These are phyloP conservation scores for Rhodotorula paludigena DNA, from an alignment of 768 basidiomycete genomes.

Conservation along the genomic window DNA sequence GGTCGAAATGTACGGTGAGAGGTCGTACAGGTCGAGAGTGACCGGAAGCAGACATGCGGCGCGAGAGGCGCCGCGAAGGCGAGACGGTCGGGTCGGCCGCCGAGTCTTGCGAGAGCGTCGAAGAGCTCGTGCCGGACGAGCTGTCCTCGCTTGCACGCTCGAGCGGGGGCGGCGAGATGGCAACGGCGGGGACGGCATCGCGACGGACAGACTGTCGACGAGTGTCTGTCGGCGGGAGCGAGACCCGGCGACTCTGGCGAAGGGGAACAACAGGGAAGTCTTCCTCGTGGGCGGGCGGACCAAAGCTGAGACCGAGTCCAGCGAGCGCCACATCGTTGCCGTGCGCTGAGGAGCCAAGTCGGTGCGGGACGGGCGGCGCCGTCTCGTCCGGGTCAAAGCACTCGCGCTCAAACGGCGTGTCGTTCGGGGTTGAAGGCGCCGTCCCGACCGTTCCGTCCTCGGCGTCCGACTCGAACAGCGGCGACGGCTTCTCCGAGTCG, in stretches of 20 bases:
- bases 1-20: background rate
- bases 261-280: conserved; percentile 5
- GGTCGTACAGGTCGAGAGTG: background rate
- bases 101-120: conserved; percentile 10
- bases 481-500: conserved; percentile 22
- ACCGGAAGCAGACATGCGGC: conserved; percentile 5
- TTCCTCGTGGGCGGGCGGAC: background rate
- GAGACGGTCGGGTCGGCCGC: conserved; percentile 25
- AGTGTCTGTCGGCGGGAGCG: conserved; percentile 2
- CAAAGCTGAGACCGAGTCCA: conserved; percentile 22
- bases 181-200: conserved; percentile 16
- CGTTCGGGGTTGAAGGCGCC: conserved; percentile 33
- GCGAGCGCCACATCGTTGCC: background rate
- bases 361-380: conserved; percentile 8
- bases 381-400: conserved; percentile 29
- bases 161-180: no score
- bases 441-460: conserved; percentile 10
- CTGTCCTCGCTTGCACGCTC: conserved; percentile 13
- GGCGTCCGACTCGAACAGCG: conserved; percentile 24
- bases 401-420: conserved; percentile 20
- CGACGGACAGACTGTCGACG: conserved; percentile 17
- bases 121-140: conserved; percentile 8
- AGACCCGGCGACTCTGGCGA: background rate
- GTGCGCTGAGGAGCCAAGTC: background rate
- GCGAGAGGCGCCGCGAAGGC: conserved; percentile 22